phyloP scores from a whole-genome alignment of 2,329 filamentous ascomycete species.

The Cytospora piceae region DNA sequence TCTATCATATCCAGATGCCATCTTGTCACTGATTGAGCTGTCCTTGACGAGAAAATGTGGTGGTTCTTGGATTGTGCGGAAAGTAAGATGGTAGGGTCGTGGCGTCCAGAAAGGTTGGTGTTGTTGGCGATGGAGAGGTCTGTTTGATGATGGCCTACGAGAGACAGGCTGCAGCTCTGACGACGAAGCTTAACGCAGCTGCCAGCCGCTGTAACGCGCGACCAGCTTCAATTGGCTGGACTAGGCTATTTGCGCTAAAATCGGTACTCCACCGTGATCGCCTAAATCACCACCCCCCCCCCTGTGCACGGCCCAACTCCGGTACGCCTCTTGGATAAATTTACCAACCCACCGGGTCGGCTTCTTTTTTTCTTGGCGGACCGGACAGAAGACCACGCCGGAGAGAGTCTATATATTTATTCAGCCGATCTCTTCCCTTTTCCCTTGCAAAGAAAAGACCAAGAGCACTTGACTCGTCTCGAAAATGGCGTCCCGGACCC shows the following conservation, averaged over 20 bases:
- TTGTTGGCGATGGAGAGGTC: slow-evolving; percentile 16
- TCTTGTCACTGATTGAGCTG: slow-evolving; percentile 36
- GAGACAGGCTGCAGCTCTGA: slow-evolving; percentile 36
- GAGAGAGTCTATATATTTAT: not conserved
- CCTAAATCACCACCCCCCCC: not conserved
- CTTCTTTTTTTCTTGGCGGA: slow-evolving; percentile 3
- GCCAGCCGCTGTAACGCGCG: slow-evolving; percentile 11
- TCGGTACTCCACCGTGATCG: not conserved
- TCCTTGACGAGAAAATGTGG: not conserved
- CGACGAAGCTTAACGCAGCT: slow-evolving; percentile 31
- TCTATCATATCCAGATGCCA: slow-evolving; percentile 98
- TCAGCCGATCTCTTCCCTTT: not conserved
- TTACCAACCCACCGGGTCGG: not conserved
- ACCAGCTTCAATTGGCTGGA: slow-evolving; percentile 28
- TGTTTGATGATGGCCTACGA: slow-evolving; percentile 26
- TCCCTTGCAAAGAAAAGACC: not conserved
- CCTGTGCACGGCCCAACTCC: not conserved
- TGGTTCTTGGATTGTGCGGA: not conserved
- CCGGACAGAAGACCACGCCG: not conserved
- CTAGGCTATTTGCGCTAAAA: not conserved
- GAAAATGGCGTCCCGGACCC: slow-evolving; percentile 27
- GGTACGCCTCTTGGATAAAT: not conserved
- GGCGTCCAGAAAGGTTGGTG: slow-evolving; percentile 23
- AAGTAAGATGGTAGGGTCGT: not conserved
- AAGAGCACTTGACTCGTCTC: not conserved